Evolutionary conservation across 2,329 filamentous ascomycete genomes (phyloP), one percentile per base, ranked within the genome.

Genomic region (Colletotrichum orbiculare): DNA sequence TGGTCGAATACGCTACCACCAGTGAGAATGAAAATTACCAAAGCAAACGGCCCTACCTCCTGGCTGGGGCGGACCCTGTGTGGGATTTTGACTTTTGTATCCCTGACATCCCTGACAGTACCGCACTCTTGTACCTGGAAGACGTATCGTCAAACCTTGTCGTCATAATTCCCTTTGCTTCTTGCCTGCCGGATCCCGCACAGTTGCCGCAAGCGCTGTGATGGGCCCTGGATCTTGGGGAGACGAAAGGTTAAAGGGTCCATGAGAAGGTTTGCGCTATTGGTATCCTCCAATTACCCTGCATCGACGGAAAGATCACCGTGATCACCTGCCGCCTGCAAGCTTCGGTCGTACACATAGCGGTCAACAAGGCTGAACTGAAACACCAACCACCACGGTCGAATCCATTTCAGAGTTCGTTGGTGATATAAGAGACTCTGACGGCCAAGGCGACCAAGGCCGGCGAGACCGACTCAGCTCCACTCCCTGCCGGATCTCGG

Each of bases 281-380:
- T 66, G 63, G 53, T 49, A 53, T 53, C 58, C 58, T 57, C 58
- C 53, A 57, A 54, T 57, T 43, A 48, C 42, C 13, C 52, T 46
- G 47, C 37, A 37, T 57, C 4, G 47, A 53, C 58, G 58, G 58
- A 66, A 41, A 66, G 58, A 62, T 66, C 52, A 57, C 58, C 63
- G 59, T 38, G 52, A 63, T 63, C 63, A 66, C 15, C 58, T 66
- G 63, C 42, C 33, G 47, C 41, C 46, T 55, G 53, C 52, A 62
- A 37, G 63, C 41, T 66, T 55, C 48, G 47, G 47, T 37, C 15
- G 46, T 13, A 57, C 46, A 35, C 48, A 47, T 25, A 65, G 62
- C 52, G 52, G 62, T 57, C 58, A 65, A 57, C 52, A 62, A 66
- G 59, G 59, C 63, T 66, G 63, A 62, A 57, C 52, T 62, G 59